Percentiles rank a stretch among this genome's conserved stretches.
phyloP scores from a whole-genome alignment of 768 basidiomycete species.

The Boletus sp. region DNA sequence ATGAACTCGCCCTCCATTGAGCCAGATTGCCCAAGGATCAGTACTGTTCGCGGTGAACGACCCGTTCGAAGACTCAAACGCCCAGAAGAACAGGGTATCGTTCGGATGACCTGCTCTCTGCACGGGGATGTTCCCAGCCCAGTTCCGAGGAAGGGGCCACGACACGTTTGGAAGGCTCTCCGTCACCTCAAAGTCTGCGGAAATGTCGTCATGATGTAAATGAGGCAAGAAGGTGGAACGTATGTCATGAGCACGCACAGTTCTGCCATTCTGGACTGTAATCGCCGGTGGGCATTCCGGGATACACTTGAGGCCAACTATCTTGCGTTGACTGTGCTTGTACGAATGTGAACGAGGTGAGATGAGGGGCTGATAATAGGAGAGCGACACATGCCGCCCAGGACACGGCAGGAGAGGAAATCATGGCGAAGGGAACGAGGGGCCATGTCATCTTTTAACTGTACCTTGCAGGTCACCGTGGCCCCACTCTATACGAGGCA shows the following conservation, averaged over 20 bases:
- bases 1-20: no score
- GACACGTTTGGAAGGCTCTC: conserved; percentile 54
- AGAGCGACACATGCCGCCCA: not conserved
- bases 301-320: conserved; percentile 39
- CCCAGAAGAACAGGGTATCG: no score
- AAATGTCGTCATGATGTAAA: not conserved
- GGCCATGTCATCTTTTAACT: no score
- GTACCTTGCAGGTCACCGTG: no score
- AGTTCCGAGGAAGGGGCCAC: no score
- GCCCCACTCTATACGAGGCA: no score
- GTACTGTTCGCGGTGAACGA: no score
- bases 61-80: no score
- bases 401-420: not conserved
- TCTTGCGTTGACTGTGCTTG: not conserved
- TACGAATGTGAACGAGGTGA: not conserved
- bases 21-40: no score
- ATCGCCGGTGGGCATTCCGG: conserved; percentile 41
- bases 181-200: conserved; percentile 57
- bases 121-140: no score
- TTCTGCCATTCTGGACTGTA: no score
- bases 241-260: conserved; percentile 38
- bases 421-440: not conserved
- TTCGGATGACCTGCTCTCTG: no score
- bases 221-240: not conserved
- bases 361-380: not conserved